Conservation (phyloP, 371 early-diverging fungal species). For the Rhizopus arrhizus region DNA sequence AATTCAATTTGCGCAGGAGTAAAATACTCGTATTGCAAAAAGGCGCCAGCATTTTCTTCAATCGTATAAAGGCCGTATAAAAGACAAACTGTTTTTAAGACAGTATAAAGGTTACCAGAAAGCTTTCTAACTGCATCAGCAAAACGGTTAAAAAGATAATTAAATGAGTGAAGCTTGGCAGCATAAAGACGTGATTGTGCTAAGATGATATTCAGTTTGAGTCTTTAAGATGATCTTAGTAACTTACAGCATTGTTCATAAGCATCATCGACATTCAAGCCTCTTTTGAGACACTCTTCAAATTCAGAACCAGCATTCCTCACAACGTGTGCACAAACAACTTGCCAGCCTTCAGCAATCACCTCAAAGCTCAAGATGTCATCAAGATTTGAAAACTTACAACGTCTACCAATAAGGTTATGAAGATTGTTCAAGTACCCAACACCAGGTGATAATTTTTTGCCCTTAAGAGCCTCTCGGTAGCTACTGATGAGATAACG, state of each 20-base stretch:
- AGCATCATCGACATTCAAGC: constrained; percentile 75
- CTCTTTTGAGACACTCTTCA: constrained; percentile 66
- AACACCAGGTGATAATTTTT: constrained; percentile 78
- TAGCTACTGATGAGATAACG: constrained; percentile 85
- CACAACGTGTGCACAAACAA: constrained; percentile 83
- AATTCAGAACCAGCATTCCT: constrained; percentile 82
- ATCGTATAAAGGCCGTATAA: constrained; percentile 85
- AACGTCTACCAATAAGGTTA: constrained; percentile 54
- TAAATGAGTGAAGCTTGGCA: constrained; percentile 83
- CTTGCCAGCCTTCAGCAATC: constrained; percentile 81
- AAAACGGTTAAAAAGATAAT: constrained; percentile 87
- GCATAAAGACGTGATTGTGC: constrained; percentile 80
- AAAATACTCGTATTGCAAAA: constrained; percentile 85
- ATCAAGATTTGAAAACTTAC: constrained; percentile 52
- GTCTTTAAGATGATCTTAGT: constrained; percentile 14
- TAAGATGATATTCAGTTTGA: neutral
- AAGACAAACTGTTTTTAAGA: constrained; percentile 69
- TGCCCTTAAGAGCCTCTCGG: constrained; percentile 76
- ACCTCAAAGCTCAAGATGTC: constrained; percentile 62
- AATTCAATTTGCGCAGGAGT: constrained; percentile 69
- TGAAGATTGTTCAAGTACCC: constrained; percentile 72
- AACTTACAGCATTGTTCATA: constrained; percentile 78
- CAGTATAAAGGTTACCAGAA: constrained; percentile 44
- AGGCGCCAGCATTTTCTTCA: constrained; percentile 82
- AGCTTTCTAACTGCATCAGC: constrained; percentile 70